These are phyloP conservation scores for Collybiopsis luxurians DNA, from an alignment of 768 basidiomycete genomes.

Conservation along the genomic window DNA sequence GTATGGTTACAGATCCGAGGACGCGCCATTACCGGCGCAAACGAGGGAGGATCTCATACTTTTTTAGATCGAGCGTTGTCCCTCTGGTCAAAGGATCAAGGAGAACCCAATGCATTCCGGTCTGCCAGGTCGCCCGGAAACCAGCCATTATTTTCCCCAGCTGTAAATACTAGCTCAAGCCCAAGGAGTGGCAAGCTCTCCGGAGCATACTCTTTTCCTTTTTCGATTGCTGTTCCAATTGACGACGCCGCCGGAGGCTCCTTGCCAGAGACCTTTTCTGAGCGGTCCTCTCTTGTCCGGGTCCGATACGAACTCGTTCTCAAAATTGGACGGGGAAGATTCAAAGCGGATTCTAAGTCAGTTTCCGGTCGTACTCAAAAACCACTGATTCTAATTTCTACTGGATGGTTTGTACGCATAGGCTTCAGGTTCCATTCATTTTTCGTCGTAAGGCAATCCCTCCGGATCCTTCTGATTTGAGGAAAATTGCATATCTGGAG, in stretches of 20 bases:
- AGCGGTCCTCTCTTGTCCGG: slow-evolving; percentile 27
- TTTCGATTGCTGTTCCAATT: slow-evolving; percentile 36
- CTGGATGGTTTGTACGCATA: slow-evolving; percentile 1
- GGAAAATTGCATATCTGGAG: slow-evolving; percentile 32
- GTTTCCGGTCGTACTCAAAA: slow-evolving; percentile 11
- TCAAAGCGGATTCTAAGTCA: slow-evolving; percentile 38
- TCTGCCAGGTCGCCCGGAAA: neutral
- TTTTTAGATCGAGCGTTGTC: slow-evolving; percentile 27
- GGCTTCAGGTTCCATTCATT: slow-evolving; percentile 23
- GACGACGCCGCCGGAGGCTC: slow-evolving; percentile 15
- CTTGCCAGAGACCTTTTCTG: slow-evolving; percentile 34
- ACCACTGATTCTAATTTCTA: neutral
- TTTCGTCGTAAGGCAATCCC: slow-evolving; percentile 33
- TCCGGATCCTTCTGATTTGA: slow-evolving; percentile 25
- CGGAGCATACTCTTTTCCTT: slow-evolving; percentile 37
- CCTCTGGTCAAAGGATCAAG: slow-evolving; percentile 30
- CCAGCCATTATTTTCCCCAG: too few relatives aligned
- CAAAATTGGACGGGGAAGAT: slow-evolving; percentile 32
- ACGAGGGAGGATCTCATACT: slow-evolving; percentile 23
- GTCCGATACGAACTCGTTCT: slow-evolving; percentile 36
- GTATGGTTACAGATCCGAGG: slow-evolving; percentile 24
- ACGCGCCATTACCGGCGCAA: slow-evolving; percentile 25
- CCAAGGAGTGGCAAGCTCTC: slow-evolving; percentile 24
- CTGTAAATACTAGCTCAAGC: neutral
- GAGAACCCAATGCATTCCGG: slow-evolving; percentile 23